A percentile compares a stretch with the other conserved stretches of the same genome.
phyloP scores from a whole-genome alignment of 768 basidiomycete species.

The Kwoniella heveanensis region DNA sequence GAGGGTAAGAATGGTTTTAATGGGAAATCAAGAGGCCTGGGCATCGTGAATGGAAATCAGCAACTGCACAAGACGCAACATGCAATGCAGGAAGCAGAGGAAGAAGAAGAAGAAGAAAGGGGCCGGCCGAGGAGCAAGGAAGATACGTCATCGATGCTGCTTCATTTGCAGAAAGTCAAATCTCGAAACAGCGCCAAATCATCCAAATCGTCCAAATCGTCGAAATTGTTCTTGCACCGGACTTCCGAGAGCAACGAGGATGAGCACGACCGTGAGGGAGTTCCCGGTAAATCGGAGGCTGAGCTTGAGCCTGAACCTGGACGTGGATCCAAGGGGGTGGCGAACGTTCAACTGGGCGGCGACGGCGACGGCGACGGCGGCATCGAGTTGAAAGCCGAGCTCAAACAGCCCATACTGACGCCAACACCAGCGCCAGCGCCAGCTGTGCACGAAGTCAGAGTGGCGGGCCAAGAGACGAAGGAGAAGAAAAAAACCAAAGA shows the following conservation, averaged over 20 bases:
- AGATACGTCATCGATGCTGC: conserved; percentile 9
- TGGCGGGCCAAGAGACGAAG: not conserved
- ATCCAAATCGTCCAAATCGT: not conserved
- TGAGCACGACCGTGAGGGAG: conserved; percentile 3
- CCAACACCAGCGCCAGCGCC: not conserved
- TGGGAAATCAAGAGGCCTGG: not conserved
- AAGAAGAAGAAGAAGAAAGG: conserved; percentile 29
- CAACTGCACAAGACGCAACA: not conserved
- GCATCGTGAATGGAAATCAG: conserved; percentile 4
- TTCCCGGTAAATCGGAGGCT: too few relatives aligned
- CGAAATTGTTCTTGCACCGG: not conserved
- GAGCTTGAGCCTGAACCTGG: not conserved
- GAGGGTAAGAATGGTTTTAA: not conserved
- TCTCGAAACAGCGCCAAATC: conserved; percentile 2
- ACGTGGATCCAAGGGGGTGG: too few relatives aligned
- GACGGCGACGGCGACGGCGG: too few relatives aligned
- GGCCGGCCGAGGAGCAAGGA: conserved; percentile 35
- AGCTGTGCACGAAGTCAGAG: too few relatives aligned
- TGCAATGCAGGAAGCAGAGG: conserved; percentile 2
- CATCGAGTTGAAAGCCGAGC: not conserved
- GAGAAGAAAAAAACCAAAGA: conserved; percentile 4
- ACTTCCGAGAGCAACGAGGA: not conserved
- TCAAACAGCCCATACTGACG: not conserved
- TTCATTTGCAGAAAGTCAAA: conserved; percentile 12
- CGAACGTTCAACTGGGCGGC: too few relatives aligned